Evolutionary conservation across 2,329 filamentous ascomycete species (phyloP).

Genomic region (Botryotinia globosa): DNA sequence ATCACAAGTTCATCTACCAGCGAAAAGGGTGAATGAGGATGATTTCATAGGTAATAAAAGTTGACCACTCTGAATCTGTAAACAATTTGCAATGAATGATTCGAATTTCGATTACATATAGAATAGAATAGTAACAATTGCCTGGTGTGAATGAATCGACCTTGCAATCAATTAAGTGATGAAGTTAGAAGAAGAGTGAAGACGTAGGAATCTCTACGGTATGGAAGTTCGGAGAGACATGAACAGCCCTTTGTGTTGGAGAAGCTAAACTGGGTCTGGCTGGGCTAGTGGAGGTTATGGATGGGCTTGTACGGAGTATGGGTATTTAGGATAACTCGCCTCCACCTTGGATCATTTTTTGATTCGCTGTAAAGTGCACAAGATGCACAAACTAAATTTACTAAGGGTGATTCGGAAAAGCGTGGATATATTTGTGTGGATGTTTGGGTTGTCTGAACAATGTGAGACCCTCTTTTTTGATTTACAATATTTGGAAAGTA

Average conservation of each 20-base stretch:
- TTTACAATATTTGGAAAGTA: conserved; percentile 8
- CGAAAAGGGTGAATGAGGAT: conserved; percentile 9
- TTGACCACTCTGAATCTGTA: not conserved
- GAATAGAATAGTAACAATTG: not conserved
- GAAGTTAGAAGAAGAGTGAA: conserved; percentile 14
- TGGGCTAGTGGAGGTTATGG: conserved; percentile 9
- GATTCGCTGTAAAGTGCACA: conserved; percentile 14
- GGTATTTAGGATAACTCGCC: conserved; percentile 10
- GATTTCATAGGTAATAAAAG: not conserved
- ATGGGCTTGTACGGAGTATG: not conserved
- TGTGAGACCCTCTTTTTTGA: conserved; percentile 8
- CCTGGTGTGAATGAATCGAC: conserved; percentile 1
- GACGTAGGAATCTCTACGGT: conserved; percentile 1
- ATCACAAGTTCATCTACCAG: conserved; percentile 12
- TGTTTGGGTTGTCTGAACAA: conserved; percentile 18
- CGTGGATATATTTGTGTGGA: not conserved
- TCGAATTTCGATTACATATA: not conserved
- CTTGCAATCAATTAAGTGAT: conserved; percentile 11
- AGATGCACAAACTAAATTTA: conserved; percentile 9
- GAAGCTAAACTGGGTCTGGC: conserved; percentile 12
- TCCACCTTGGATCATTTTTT: conserved; percentile 12
- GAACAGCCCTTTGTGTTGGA: conserved; percentile 16
- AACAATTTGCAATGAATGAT: conserved; percentile 8
- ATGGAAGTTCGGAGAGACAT: conserved; percentile 14
- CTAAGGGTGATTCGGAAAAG: conserved; percentile 9